Base-by-base conservation (phyloP, 2,329 filamentous ascomycete genomes). In the Venturia pyrina region DNA sequence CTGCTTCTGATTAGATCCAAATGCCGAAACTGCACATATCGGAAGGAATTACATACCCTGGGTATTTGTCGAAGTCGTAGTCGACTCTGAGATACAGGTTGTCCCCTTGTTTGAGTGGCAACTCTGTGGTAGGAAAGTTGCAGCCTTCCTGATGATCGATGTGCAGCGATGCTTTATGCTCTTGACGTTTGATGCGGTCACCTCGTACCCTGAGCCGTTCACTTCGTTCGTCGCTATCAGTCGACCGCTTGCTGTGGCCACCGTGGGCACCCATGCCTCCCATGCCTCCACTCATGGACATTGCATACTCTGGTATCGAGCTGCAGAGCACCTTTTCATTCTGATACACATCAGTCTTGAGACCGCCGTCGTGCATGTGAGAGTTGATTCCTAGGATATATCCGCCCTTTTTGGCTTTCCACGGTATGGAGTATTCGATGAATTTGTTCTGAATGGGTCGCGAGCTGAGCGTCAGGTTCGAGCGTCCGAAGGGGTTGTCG, bases 291-390 rank as follows among this genome's bases (percentile, higher is more conserved):
- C 17, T 32, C 13, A 37, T 32, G 5, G 28, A 37, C 37, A 32
- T 43, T 2, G 32, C 2, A 17, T 65, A 65, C 2, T 19, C 11
- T 41, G 64, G 34, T 15, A 3, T 34, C 3, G 53, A 61, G 24
- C 21, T 62, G 56, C 64, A 65, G 5, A 65, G 5, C n/a, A 46
- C 34, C 32, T 65, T 24, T 1, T 28, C 44, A 24, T 65, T 62
- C 41, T 62, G n/a, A 28, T 48, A 65, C 4, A 65, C n/a, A 19
- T 62, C 24, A 34, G 57, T 65, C 10, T 40, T n/a, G 17, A 40
- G 10, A 1, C 64, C 64, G 21, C 64, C 64, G 24, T 65, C 64
- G 37, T 65, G 64, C 41, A 65, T 11, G 34, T 65, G 64, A 11
- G 24, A 28, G 34, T 65, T 65, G 1, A 37, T 15, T 5, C 34